Evolutionary conservation across 176 grass and related monocot genomes (phyloP).

Genomic region (Cenchrus fungigraminus): DNA sequence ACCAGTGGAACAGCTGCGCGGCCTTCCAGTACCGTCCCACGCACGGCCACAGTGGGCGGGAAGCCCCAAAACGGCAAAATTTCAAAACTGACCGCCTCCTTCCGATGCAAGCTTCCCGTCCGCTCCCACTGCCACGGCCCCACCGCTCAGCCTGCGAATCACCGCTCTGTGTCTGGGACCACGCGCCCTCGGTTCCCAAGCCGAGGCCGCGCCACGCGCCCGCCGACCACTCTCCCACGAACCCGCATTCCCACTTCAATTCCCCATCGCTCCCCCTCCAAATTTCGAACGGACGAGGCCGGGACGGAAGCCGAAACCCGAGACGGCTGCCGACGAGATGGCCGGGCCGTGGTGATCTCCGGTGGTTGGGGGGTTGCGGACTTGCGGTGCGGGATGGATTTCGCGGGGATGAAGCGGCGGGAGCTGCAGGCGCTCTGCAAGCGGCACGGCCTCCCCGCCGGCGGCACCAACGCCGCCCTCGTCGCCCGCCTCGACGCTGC

Average conservation of each 20-base stretch:
- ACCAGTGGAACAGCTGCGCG: neutral
- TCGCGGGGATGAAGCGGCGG: constrained; percentile 47
- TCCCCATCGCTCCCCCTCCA: neutral
- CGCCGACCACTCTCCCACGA: neutral
- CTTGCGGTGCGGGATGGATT: constrained; percentile 24
- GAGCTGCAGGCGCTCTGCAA: constrained; percentile 69
- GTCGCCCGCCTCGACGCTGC: constrained; percentile 34
- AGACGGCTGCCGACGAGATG: neutral
- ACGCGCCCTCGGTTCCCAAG: neutral
- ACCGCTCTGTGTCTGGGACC: neutral
- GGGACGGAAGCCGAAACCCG: neutral
- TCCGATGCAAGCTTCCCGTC: neutral
- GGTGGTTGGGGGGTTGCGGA: neutral
- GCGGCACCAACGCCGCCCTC: constrained; percentile 50
- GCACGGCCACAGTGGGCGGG: neutral
- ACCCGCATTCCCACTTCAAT: neutral
- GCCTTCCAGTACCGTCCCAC: neutral
- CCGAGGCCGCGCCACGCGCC: neutral
- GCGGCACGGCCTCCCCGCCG: constrained; percentile 51
- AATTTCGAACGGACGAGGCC: neutral
- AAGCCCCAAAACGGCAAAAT: neutral
- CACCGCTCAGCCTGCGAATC: neutral
- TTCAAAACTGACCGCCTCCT: neutral
- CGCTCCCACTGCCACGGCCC: neutral
- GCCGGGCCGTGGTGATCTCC: neutral